Evolutionary conservation across 352 stramenopile species (phyloP), one percentile per base, ranked within the genome.

Genomic region (Globisporangium parvum): DNA sequence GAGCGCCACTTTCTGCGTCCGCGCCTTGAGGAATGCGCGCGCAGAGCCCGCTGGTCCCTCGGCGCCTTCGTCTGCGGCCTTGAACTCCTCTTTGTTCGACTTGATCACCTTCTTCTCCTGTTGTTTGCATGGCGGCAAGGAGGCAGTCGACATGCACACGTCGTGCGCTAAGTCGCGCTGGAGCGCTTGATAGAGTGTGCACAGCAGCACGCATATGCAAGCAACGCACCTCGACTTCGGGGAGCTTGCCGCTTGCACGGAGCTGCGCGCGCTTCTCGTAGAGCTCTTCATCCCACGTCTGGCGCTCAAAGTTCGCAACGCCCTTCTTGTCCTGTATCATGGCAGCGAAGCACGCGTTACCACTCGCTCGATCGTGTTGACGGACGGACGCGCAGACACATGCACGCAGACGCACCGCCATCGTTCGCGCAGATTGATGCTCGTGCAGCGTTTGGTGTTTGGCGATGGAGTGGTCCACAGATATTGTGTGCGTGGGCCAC

Each of bases 181-280:
- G 11, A 21, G 39, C 39, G 0, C 14, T 5, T 21, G 23, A 21
- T 0, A 23, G 23, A 21, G 12, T 5, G 12, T 21, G 1, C 12
- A 21, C 21, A 5, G 12, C 24, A 12, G 5, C 21, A 37, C 15
- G 6, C 15, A 47, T 23, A 57, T 18, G 24, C 49, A 18, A 1
- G 40, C 9, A 23, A 57, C 62, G 39, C 47, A 85, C 78, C 64
- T 79, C 63, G 28, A 79, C 57, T 50, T 82, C 70, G 18, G 71
- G 64, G 31, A 95, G 55, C 59, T 85, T 73, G 1, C 85, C 85
- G 20, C 73, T 85, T 37, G 80, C 85, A 37, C 85, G 82, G 44
- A 91, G 60, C 70, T 88, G 59, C 26, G 85, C 85, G 23, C 86
- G 75, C 63, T 88, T 77, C 62, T 85, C 85, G 52, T 89, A 95